phyloP scores from a whole-genome alignment of 805 yeast genomes.

The Candida vartiovaarae region DNA sequence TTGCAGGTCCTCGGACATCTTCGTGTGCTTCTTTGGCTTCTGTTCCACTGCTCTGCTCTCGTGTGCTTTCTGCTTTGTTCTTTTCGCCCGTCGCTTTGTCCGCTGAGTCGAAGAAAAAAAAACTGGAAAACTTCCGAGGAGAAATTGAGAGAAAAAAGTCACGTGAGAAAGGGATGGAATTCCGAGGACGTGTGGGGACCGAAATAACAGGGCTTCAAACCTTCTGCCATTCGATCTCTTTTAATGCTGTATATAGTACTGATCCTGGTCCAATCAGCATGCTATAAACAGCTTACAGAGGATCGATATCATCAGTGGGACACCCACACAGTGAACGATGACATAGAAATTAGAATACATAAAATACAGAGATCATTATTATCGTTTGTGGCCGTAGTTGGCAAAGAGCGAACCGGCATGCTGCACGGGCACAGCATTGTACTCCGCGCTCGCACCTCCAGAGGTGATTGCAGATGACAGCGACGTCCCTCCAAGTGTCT shows the following conservation, averaged over 20 bases:
- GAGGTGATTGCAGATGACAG: background rate
- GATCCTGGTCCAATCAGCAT: no score
- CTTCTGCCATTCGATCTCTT: no score
- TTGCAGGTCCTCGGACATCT: slow-evolving; percentile 74
- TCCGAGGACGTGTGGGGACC: background rate
- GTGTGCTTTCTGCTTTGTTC: background rate
- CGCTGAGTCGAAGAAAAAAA: slow-evolving; percentile 1
- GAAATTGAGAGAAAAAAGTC: background rate
- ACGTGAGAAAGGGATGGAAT: background rate
- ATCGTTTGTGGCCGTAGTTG: background rate
- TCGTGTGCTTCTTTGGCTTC: slow-evolving; percentile 4
- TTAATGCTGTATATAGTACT: background rate
- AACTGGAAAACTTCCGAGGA: background rate
- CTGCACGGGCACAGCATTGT: background rate
- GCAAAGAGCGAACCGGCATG: background rate
- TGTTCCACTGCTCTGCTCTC: background rate
- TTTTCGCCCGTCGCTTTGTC: background rate
- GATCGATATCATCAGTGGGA: no score
- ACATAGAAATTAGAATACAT: no score
- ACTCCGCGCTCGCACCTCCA: background rate
- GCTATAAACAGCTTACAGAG: no score
- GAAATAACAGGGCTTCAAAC: background rate
- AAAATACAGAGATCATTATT: background rate
- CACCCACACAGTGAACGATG: no score
- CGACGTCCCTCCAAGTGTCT: background rate